Conservation (phyloP, 352 stramenopile species). For the Phytopythium mirpurense region DNA sequence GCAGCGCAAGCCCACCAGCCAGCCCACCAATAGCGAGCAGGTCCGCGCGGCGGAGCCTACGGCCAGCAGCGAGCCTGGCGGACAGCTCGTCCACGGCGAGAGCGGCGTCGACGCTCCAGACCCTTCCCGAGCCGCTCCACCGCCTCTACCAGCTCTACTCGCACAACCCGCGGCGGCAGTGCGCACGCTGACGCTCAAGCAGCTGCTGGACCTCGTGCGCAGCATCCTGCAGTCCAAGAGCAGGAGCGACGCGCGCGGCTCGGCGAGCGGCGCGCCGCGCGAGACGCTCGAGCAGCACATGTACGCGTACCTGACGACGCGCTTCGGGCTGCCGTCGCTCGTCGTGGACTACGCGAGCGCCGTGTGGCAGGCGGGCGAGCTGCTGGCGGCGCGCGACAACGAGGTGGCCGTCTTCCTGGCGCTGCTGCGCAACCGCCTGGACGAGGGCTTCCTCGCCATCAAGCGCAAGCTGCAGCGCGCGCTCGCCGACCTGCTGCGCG, state of each 20-base stretch:
- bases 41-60: not conserved
- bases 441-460: constrained; percentile 77
- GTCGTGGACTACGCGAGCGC: constrained; percentile 77
- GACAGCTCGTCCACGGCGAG: not conserved
- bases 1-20: not conserved
- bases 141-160: too few species aligned
- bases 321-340: constrained; percentile 71
- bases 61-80: not conserved
- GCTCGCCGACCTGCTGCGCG: constrained; percentile 61
- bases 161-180: constrained; percentile 11
- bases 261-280: constrained; percentile 34
- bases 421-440: constrained; percentile 70
- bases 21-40: too few species aligned
- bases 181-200: constrained; percentile 64
- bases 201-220: constrained; percentile 69
- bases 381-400: constrained; percentile 45
- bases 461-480: constrained; percentile 72
- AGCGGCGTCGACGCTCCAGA: not conserved
- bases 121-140: too few species aligned
- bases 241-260: constrained; percentile 55
- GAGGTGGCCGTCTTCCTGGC: constrained; percentile 77
- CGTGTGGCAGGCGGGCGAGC: constrained; percentile 69
- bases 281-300: constrained; percentile 89
- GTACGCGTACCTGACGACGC: constrained; percentile 86
- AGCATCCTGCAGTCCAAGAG: constrained; percentile 67